Conservation (phyloP, 352 stramenopile species). For the Pythium apleroticum region DNA sequence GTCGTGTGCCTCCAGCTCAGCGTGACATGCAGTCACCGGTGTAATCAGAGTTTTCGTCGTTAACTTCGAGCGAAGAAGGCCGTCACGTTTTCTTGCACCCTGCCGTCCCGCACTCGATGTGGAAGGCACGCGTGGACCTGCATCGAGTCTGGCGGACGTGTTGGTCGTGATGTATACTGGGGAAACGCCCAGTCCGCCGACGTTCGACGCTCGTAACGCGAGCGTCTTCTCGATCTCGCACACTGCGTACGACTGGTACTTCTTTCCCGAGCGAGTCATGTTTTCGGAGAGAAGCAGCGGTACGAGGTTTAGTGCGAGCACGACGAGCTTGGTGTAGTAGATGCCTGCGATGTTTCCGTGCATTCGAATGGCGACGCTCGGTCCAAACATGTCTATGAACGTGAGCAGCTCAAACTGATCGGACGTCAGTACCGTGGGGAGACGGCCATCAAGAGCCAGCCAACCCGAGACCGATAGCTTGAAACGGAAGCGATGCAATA, state of each 20-base stretch:
- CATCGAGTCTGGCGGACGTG: not conserved
- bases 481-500: conserved; percentile 29
- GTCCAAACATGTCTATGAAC: conserved; percentile 26
- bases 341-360: conserved; percentile 31
- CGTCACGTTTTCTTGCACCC: not conserved
- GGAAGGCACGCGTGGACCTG: not conserved
- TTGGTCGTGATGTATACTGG: not conserved
- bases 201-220: conserved; percentile 25
- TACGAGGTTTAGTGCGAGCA: conserved; percentile 33
- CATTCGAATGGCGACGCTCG: conserved; percentile 28
- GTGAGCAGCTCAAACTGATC: conserved; percentile 27
- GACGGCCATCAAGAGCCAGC: conserved; percentile 17
- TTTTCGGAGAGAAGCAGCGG: conserved; percentile 24
- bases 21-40: not conserved
- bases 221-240: conserved; percentile 29
- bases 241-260: not conserved
- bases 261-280: conserved; percentile 15
- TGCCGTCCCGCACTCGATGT: not conserved
- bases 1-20: not conserved
- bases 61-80: not conserved
- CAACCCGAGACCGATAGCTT: too few species aligned
- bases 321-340: conserved; percentile 29
- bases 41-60: not conserved
- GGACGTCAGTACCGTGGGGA: conserved; percentile 27
- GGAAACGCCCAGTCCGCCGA: conserved; percentile 30